Base-by-base conservation (phyloP, 2,329 filamentous ascomycete genomes). In the Fusarium acutatum region DNA sequence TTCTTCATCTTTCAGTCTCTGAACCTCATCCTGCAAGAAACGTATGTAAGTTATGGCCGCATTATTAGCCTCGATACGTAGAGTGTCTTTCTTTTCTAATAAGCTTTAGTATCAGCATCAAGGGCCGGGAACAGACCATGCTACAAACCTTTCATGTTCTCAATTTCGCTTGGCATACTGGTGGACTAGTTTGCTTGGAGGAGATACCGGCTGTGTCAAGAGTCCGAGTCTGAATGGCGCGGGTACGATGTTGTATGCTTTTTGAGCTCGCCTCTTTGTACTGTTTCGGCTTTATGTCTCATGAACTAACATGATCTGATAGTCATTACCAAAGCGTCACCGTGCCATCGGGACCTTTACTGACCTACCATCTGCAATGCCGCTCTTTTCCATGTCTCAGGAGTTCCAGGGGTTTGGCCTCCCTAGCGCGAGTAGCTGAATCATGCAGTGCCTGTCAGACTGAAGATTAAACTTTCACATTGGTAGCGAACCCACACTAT, bases 71-170 rank as follows among this genome's bases (percentile, higher is more conserved):
- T 52, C 17, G 17, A 14, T 20, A 5, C 15, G 6, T 3, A 15
- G 4, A 7, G 20, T 7, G 14, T 0, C 3, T 14, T 8, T 15
- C 7, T 4, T 35, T 14, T 35, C n/a, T 24, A 14, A 34, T 1
- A 24, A 1, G 12, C 5, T 18, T 18, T 20, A 26, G 9, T 35
- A 4, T 6, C 7, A 30, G 44, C 2, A 30, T 5, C 7, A 47
- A n/a, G 3, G 17, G 13, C 9, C 7, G n/a, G 6, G 6, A 12
- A 7, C 3, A 28, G 4, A 5, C 4, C 2, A 7, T 15, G 1
- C 10, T 17, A 17, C 13, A 17, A 30, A 17, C 14, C 10, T 49
- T 49, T 30, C 4, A 14, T 12, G 1, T 12, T 30, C 14, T 30
- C 7, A 1, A 6, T 28, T 14, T 7, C 8, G 4, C 43, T 15